Evolutionary conservation across 2,329 filamentous ascomycete genomes (phyloP).

Genomic region (Neofusicoccum ribis): DNA sequence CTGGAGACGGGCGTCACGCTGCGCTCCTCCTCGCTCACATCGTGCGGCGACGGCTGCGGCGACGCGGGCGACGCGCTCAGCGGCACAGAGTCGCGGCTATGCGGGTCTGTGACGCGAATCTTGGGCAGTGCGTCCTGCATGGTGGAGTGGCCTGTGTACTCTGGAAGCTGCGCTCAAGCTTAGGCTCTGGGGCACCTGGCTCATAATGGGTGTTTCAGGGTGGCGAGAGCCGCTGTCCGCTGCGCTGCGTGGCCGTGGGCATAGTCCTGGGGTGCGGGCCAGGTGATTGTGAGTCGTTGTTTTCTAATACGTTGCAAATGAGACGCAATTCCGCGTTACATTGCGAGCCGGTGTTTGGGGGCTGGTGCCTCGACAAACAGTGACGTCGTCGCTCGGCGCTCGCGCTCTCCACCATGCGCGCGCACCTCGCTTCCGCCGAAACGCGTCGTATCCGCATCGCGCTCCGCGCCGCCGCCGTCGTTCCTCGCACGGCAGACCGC

Average conservation of each 20-base stretch:
- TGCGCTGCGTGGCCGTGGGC: not conserved
- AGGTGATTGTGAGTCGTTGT: conserved; percentile 10
- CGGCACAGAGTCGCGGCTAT: conserved; percentile 34
- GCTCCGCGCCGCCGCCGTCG: not conserved
- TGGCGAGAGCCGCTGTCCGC: conserved; percentile 2
- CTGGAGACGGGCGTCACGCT: conserved; percentile 12
- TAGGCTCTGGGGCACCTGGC: not conserved
- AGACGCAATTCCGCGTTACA: conserved; percentile 18
- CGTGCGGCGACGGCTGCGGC: conserved; percentile 17
- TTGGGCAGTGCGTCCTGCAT: conserved; percentile 44
- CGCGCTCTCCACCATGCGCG: not conserved
- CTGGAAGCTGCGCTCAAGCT: conserved; percentile 6
- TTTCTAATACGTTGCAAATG: conserved; percentile 16
- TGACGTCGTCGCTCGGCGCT: conserved; percentile 14
- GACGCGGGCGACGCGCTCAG: conserved; percentile 23
- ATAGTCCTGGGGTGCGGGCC: not conserved
- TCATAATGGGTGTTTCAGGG: conserved; percentile 19
- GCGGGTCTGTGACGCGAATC: conserved; percentile 48
- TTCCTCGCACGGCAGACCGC: not conserved
- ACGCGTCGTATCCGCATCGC: not conserved
- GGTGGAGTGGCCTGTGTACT: conserved; percentile 16
- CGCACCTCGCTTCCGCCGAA: not conserved
- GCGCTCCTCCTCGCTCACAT: conserved; percentile 10
- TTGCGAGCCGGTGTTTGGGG: not conserved
- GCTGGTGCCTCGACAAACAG: not conserved